Base-by-base conservation (phyloP, 2,329 filamentous ascomycete genomes). In the Camillea tinctor region DNA sequence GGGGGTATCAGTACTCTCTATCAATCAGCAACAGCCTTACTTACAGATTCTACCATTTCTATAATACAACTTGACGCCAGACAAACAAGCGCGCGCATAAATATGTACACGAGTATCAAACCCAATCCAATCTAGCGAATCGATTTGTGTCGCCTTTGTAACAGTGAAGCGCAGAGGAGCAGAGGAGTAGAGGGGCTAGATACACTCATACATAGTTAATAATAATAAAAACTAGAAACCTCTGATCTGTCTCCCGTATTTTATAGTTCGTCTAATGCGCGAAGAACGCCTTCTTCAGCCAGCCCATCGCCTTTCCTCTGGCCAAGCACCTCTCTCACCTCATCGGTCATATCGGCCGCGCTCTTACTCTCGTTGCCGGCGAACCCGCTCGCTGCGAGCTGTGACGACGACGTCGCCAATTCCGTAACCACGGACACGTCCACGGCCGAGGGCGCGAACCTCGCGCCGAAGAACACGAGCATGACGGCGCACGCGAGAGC, bases 401-500 rank as follows among this genome's bases (percentile, higher is more conserved):
- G 52, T 30, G 56, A n/a, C 54, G 60, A 19, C 52, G 59, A 55
- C 11, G 61, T 52, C 21, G 62, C 50, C 22, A 30, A 30, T 7
- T 66, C 60, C 9, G 62, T 26, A 21, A 64, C 54, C 23, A 49
- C 50, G 5, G 60, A 56, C 22, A 60, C 51, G 52, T 66, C 61
- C 40, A 60, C 62, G 11, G 65, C 57, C 36, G 68, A 65, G 30
- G 68, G 60, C 7, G 63, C 68, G 56, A 77, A 76, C 60, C 76
- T 73, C 4, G 71, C 71, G 5, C 73, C 71, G 6, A 76, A 63
- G 36, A 80, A 72, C 22, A 84, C 66, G 7, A 84, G 72, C 2
- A 82, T 61, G 19, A 85, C 60, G 2, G 84, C 65, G 40, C 88
- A 77, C 4, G 77, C 71, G 36, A 82, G 60, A 8, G 79, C 71